Conservation (phyloP, 345 rosid genomes). For the Citrus reticulata region DNA sequence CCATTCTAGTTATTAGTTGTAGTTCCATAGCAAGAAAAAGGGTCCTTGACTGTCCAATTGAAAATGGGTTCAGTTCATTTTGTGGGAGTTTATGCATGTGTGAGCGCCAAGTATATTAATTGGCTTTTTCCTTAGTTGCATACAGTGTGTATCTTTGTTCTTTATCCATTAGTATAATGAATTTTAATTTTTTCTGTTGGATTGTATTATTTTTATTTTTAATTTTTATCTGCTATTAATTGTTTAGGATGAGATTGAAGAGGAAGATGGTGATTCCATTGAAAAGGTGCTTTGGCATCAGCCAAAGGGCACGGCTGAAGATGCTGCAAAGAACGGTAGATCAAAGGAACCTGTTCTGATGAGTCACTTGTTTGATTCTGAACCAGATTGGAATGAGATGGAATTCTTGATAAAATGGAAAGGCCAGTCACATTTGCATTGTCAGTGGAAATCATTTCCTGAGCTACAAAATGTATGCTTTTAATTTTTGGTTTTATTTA, state of each 20-base stretch:
- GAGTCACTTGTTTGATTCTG: slow-evolving; percentile 72
- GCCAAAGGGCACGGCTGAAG: slow-evolving; percentile 81
- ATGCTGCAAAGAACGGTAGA: slow-evolving; percentile 51
- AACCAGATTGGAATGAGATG: slow-evolving; percentile 83
- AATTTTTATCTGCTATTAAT: background rate
- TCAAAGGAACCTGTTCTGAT: slow-evolving; percentile 68
- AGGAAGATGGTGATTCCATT: slow-evolving; percentile 90
- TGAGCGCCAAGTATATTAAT: background rate
- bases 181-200: background rate
- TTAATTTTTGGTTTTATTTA: background rate
- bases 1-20: no score
- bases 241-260: slow-evolving; percentile 88
- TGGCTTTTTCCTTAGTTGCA: background rate
- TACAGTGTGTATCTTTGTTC: background rate
- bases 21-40: no score
- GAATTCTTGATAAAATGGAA: slow-evolving; percentile 98
- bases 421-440: slow-evolving; percentile 98
- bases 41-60: no score
- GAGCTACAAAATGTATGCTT: slow-evolving; percentile 83
- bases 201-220: background rate
- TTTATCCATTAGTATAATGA: background rate
- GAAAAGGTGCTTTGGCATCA: slow-evolving; percentile 99
- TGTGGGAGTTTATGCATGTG: background rate
- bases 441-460: slow-evolving; percentile 85
- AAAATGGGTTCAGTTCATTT: background rate